Conservation (phyloP, 169 alveolate genomes). For the Besnoitia besnoiti region DNA sequence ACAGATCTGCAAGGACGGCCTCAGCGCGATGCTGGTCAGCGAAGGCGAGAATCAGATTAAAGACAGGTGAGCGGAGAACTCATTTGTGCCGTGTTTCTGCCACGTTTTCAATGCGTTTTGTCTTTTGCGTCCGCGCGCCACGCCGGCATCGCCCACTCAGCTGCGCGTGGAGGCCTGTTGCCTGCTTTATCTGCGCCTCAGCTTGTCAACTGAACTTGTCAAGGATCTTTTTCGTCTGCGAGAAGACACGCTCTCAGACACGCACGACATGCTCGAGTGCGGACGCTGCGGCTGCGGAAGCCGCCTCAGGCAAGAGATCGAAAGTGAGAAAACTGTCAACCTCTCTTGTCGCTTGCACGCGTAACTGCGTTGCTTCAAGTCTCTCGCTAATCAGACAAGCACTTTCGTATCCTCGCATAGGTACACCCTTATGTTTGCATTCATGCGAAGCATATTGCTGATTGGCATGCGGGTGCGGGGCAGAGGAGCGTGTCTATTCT, state of each 20-base stretch:
- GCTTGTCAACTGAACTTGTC: conserved; percentile 76
- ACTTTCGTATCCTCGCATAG: too few species aligned
- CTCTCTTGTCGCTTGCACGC: background rate
- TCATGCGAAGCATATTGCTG: too few species aligned
- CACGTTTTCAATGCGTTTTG: background rate
- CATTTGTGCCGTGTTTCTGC: background rate
- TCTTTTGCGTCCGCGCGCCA: background rate
- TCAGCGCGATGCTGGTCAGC: conserved; percentile 79
- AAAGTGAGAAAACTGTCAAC: background rate
- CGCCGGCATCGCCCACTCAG: background rate
- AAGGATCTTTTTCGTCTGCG: conserved; percentile 75
- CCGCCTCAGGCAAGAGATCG: background rate
- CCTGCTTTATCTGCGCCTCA: background rate
- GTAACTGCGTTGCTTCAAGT: too few species aligned
- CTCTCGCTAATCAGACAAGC: too few species aligned
- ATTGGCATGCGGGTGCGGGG: too few species aligned
- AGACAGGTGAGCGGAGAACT: conserved; percentile 64
- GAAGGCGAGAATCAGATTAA: conserved; percentile 74
- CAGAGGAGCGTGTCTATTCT: too few species aligned
- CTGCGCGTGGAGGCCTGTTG: background rate
- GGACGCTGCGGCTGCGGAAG: conserved; percentile 67
- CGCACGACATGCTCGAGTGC: conserved; percentile 80
- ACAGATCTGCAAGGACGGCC: conserved; percentile 80
- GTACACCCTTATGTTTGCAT: too few species aligned
- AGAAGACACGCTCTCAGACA: conserved; percentile 75